phyloP scores from a whole-genome alignment of 768 basidiomycete species.

The Psilocybe cubensis region DNA sequence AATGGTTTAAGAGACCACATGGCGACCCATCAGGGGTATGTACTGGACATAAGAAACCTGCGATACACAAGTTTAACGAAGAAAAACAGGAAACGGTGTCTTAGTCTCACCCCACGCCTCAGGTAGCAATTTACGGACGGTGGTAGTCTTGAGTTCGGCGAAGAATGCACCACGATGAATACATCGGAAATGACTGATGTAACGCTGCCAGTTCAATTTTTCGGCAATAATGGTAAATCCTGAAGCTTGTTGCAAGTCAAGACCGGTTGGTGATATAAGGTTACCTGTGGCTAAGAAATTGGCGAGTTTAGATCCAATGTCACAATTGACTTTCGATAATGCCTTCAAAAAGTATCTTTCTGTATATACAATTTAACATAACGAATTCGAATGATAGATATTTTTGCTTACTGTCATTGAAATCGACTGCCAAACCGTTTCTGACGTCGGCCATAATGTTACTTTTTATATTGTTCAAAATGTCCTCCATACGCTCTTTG shows the following conservation, averaged over 20 bases:
- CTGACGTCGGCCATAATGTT: conserved; percentile 77
- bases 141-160: conserved; percentile 96
- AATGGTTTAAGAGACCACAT: conserved; percentile 96
- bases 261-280: conserved; percentile 89
- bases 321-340: conserved; percentile 80
- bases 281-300: conserved; percentile 99
- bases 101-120: conserved; percentile 90
- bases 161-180: conserved; percentile 99
- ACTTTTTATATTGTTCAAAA: conserved; percentile 69
- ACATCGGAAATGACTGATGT: conserved; percentile 97
- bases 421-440: conserved; percentile 81
- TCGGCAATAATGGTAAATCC: conserved; percentile 99
- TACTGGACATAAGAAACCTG: conserved; percentile 96
- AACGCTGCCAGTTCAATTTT: conserved; percentile 98
- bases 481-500: conserved; percentile 95
- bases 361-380: conserved; percentile 27
- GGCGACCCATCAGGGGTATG: conserved; percentile 99
- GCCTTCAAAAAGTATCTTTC: conserved; percentile 84
- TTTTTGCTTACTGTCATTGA: conserved; percentile 74
- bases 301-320: conserved; percentile 86
- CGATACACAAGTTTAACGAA: conserved; percentile 2
- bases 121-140: conserved; percentile 93
- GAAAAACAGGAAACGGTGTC: not conserved
- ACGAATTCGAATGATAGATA: conserved; percentile 1
- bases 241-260: conserved; percentile 95